Base-by-base conservation (phyloP, 1,284 basidiomycete species). In the Golubevia sp. region DNA sequence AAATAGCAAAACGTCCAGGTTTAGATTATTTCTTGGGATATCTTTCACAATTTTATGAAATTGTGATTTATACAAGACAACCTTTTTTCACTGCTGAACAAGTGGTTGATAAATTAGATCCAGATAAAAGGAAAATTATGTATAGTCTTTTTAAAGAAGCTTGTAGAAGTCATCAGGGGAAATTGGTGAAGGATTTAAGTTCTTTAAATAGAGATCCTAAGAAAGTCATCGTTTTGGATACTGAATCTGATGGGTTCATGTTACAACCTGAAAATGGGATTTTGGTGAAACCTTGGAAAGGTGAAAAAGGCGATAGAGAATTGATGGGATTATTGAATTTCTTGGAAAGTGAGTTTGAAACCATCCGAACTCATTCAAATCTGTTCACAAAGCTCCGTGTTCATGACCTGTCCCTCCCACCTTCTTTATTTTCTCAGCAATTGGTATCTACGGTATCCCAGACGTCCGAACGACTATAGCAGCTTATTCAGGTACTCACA, bases 21-120 rank as follows among this genome's bases (percentile, higher is more conserved):
- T 91, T 96, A 7, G 97, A 99, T 84, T 97, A 98, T 85, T 99
- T 98, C 88, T 87, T 99, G 56, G 94, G 89, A 34, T 98, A 99
- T 84, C 88, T 99, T 51, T 94, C 93, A 0, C 95, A 97, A 79
- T 98, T 97, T 85, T 99, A 94, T 85, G 96, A 99, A 86, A 90
- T 99, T 67, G 95, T 99, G 23, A 87, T 99, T 61, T 99, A 98
- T 86, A 97, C 95, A 13, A 88, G 90, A 7, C 94, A 97, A 85
- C 90, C 93, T 59, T 87, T 89, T 74, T 98, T 96, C 84, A 95
- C 93, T 61, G 96, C 92, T 0, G 86, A 87, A 27, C 92, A 93
- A n/a, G 88, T 98, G 62, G 86, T 96, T 48, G 94, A 97, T 80
- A 94, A 97, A 86, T 88, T 99, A 49, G 97, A 99, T 84, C 92